Conservation (phyloP, 805 yeast genomes). For the Starmerella vitae region DNA sequence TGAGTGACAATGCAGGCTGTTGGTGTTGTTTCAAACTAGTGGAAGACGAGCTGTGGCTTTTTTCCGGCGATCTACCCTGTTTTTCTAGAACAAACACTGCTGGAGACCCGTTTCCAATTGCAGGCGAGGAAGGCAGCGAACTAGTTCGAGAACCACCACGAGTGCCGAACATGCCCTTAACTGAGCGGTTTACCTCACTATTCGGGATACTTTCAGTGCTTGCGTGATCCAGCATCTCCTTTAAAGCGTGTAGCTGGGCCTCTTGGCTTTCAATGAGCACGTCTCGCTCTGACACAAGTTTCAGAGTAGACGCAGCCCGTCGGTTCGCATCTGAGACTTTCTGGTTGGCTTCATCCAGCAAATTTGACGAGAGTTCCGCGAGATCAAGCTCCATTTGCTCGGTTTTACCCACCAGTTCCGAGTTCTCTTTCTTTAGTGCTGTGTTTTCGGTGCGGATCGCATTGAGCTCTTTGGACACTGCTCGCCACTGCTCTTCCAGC, state of each 20-base stretch:
- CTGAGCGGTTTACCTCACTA: background rate
- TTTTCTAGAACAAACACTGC: too few species aligned
- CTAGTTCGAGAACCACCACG: background rate
- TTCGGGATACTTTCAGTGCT: background rate
- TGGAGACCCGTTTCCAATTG: too few species aligned
- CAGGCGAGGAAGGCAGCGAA: background rate
- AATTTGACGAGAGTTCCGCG: slow-evolving; percentile 39
- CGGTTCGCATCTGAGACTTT: slow-evolving; percentile 69
- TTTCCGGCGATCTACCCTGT: too few species aligned
- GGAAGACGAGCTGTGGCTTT: too few species aligned
- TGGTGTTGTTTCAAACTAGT: background rate
- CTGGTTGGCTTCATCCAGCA: slow-evolving; percentile 43
- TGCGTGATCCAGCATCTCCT: slow-evolving; percentile 35
- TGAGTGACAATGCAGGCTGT: background rate
- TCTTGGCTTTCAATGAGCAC: slow-evolving; percentile 48
- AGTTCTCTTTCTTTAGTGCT: slow-evolving; percentile 11
- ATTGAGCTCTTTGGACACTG: slow-evolving; percentile 17
- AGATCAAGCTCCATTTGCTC: slow-evolving; percentile 42
- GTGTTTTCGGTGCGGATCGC: background rate
- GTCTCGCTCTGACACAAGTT: slow-evolving; percentile 53
- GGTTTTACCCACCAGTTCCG: slow-evolving; percentile 29
- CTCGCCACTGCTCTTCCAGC: slow-evolving; percentile 23
- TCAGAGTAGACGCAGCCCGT: slow-evolving; percentile 44
- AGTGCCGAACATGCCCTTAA: background rate
- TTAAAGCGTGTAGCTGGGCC: slow-evolving; percentile 47